Percentiles rank a stretch among this genome's conserved stretches.
Evolutionary conservation across 176 grass and related monocot genomes (phyloP).

Genomic region (Puccinellia tenuiflora): DNA sequence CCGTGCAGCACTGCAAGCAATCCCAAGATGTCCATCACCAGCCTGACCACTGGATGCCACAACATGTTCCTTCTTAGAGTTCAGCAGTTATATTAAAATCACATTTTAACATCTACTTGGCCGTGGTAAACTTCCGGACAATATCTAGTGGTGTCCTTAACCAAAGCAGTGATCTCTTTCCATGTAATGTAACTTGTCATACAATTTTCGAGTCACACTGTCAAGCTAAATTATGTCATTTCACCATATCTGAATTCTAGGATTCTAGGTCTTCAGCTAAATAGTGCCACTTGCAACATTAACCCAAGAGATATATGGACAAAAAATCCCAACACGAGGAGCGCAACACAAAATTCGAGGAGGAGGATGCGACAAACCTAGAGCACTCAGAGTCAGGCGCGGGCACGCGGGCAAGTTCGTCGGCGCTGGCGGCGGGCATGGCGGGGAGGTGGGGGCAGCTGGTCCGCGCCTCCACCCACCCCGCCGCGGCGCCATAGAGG

Average conservation of each 20-base stretch:
- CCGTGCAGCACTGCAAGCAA: background rate
- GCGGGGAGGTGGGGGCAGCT: constrained; percentile 58
- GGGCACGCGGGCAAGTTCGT: constrained; percentile 61
- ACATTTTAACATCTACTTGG: background rate
- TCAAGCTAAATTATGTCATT: background rate
- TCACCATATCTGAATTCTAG: background rate
- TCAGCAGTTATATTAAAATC: background rate
- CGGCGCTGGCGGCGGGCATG: constrained; percentile 30
- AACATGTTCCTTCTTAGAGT: background rate
- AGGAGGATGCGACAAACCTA: constrained; percentile 30
- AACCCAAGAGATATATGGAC: background rate
- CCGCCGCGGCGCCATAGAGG: constrained; percentile 44
- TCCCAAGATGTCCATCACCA: background rate
- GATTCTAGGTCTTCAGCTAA: background rate
- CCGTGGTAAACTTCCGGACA: background rate
- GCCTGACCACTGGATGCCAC: background rate
- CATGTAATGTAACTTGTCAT: background rate
- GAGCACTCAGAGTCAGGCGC: constrained; percentile 56
- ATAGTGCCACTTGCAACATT: background rate
- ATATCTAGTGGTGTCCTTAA: background rate
- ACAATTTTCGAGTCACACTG: background rate
- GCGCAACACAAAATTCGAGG: background rate
- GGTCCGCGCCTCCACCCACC: constrained; percentile 85
- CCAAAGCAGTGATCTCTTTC: background rate
- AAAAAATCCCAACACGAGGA: background rate